Evolutionary conservation across 2,329 filamentous ascomycete genomes (phyloP).

Genomic region (Botryotinia globosa): DNA sequence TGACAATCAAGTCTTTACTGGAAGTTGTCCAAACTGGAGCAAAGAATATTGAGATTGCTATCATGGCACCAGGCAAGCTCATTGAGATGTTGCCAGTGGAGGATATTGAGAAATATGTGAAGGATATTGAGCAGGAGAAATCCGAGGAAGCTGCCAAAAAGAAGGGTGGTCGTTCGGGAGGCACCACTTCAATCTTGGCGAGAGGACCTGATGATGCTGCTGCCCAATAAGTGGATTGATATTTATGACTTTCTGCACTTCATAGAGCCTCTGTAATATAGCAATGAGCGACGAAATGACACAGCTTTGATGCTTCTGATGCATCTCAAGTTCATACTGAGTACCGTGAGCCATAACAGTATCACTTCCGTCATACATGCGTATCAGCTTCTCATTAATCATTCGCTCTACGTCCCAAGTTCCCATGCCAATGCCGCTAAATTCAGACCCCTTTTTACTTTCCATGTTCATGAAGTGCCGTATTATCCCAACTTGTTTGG

Average conservation of each 20-base stretch:
- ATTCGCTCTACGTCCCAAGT: background rate
- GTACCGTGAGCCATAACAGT: background rate
- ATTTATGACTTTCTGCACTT: slow-evolving; percentile 27
- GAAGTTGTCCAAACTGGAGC: slow-evolving; percentile 98
- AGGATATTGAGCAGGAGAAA: slow-evolving; percentile 99
- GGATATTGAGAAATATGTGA: slow-evolving; percentile 95
- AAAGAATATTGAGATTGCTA: slow-evolving; percentile 99
- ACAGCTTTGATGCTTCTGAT: slow-evolving; percentile 4
- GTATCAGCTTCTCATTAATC: slow-evolving; percentile 10
- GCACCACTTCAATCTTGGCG: slow-evolving; percentile 71
- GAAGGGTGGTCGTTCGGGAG: slow-evolving; percentile 77
- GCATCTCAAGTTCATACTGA: background rate
- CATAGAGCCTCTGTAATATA: slow-evolving; percentile 39
- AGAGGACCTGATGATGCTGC: slow-evolving; percentile 48
- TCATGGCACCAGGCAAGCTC: slow-evolving; percentile 89
- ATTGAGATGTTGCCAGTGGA: slow-evolving; percentile 94
- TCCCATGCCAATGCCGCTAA: slow-evolving; percentile 34
- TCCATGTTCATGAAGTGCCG: background rate
- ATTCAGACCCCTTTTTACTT: slow-evolving; percentile 26
- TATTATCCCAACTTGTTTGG: slow-evolving; percentile 71
- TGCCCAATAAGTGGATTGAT: slow-evolving; percentile 26
- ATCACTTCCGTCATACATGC: background rate
- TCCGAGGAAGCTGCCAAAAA: slow-evolving; percentile 97
- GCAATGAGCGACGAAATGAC: slow-evolving; percentile 36
- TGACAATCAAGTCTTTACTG: slow-evolving; percentile 96